Base-by-base conservation (phyloP, 2,329 filamentous ascomycete genomes). In the Nemania serpens region DNA sequence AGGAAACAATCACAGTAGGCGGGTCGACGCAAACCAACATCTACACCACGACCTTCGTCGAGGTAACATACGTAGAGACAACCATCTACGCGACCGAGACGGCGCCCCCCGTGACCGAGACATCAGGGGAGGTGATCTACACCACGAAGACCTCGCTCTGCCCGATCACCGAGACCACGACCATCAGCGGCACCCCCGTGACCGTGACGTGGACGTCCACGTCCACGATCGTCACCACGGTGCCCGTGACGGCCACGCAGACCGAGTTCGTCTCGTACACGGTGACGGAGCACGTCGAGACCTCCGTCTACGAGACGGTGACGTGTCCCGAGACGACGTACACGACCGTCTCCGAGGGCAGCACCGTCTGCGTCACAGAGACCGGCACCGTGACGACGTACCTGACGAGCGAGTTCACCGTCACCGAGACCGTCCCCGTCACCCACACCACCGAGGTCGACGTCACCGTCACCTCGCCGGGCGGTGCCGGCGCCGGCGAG, bases 161-260 rank as follows among this genome's bases (percentile, higher is more conserved):
- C 69, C 77, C 79, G 9, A 68, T 82, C 13, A 82, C 79, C 1
- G 73, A 78, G 66, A 78, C 77, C 48, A 77, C 76, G 69, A 79
- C 77, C 1, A 55, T 81, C 3, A 75, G 69, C 25, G 81, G 81
- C 29, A 68, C 73, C 41, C 76, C 75, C 2, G 71, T 78, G 0
- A 74, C 77, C 12, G 71, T 77, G 17, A 77, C 76, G 20, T 77
- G 75, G 73, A 77, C 75, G 6, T 76, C 75, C 12, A 80, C 75
- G 1, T 74, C 72, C 9, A 75, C 75, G 29, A 69, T 76, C 29
- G 67, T 70, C 17, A 74, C 67, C 10, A 67, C 66, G 18, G 70
- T 75, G 2, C 68, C 69, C 3, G 70, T 73, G 41, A 56, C 63
- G 43, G 15, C 11, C 36, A 39, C 36, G 11, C 3, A 39, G 36